Conservation (phyloP, 805 yeast genomes). For the Jamesozyma spencerorum region DNA sequence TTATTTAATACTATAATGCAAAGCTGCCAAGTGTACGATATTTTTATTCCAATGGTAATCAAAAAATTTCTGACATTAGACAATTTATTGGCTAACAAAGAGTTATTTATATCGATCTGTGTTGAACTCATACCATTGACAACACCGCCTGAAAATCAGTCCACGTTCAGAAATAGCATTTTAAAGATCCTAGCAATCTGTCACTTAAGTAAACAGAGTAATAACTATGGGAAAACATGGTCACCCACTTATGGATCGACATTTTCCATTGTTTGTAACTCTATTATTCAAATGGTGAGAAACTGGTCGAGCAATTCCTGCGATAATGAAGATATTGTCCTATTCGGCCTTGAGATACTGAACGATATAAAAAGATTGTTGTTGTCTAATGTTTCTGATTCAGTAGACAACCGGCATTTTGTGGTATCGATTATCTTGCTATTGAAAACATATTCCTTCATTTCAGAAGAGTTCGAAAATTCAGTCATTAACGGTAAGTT, state of each 20-base stretch:
- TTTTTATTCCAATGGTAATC: slow-evolving; percentile 3
- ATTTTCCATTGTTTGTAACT: slow-evolving; percentile 8
- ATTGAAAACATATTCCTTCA: slow-evolving; percentile 6
- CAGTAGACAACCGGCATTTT: slow-evolving; percentile 12
- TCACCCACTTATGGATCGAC: not conserved
- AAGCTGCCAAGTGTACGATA: slow-evolving; percentile 9
- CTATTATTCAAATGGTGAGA: slow-evolving; percentile 11
- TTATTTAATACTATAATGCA: slow-evolving; percentile 6
- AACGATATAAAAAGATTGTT: slow-evolving; percentile 13
- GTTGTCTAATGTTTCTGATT: slow-evolving; percentile 6
- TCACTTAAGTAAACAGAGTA: slow-evolving; percentile 9
- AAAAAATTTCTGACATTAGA: slow-evolving; percentile 12
- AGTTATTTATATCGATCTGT: slow-evolving; percentile 9
- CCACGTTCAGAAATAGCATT: slow-evolving; percentile 6
- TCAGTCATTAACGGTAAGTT: not conserved
- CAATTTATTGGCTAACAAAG: slow-evolving; percentile 10
- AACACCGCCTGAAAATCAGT: slow-evolving; percentile 1
- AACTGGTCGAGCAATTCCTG: slow-evolving; percentile 8
- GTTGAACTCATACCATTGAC: slow-evolving; percentile 7
- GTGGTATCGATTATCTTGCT: slow-evolving; percentile 7
- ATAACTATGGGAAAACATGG: not conserved
- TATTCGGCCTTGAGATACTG: slow-evolving; percentile 8
- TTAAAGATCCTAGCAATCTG: slow-evolving; percentile 13
- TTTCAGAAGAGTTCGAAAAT: not conserved
- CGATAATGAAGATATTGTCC: slow-evolving; percentile 1